Conservation (phyloP, 2,329 filamentous ascomycete species). For the Colletotrichum phormii region DNA sequence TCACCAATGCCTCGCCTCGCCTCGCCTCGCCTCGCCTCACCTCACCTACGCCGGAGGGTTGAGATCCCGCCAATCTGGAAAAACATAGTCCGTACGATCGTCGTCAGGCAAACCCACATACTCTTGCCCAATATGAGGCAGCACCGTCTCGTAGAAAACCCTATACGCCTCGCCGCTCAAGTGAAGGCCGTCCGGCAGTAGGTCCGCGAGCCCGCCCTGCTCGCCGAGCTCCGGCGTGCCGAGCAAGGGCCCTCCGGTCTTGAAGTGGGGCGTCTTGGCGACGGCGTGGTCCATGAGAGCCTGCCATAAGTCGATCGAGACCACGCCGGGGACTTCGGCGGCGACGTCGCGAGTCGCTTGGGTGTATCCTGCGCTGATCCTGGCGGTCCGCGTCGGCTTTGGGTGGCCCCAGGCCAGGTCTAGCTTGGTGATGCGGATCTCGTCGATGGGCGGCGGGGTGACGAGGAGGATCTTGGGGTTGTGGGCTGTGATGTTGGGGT, state of each 20-base stretch:
- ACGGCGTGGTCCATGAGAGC: slow-evolving; percentile 79
- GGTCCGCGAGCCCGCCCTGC: slow-evolving; percentile 61
- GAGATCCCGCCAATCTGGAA: slow-evolving; percentile 60
- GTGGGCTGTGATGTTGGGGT: slow-evolving; percentile 77
- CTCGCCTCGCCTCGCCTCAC: too few species aligned
- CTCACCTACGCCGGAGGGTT: slow-evolving; percentile 26
- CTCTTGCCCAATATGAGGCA: slow-evolving; percentile 60
- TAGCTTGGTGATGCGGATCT: slow-evolving; percentile 70
- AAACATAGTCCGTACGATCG: slow-evolving; percentile 54
- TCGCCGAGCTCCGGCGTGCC: slow-evolving; percentile 63
- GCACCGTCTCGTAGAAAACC: slow-evolving; percentile 62
- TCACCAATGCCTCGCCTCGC: too few species aligned
- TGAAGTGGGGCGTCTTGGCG: slow-evolving; percentile 67
- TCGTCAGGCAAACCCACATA: slow-evolving; percentile 51
- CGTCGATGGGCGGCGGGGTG: slow-evolving; percentile 85
- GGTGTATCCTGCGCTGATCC: slow-evolving; percentile 67
- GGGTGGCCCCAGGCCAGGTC: slow-evolving; percentile 59
- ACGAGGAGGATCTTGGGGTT: slow-evolving; percentile 80
- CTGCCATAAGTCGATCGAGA: slow-evolving; percentile 83
- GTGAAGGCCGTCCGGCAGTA: slow-evolving; percentile 70
- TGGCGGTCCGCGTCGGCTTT: slow-evolving; percentile 56
- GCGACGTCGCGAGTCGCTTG: slow-evolving; percentile 74
- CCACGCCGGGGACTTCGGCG: slow-evolving; percentile 72
- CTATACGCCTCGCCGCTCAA: slow-evolving; percentile 65
- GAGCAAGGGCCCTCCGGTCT: slow-evolving; percentile 59